phyloP scores from a whole-genome alignment of 148 eudicot genomes.

The Camellia granthamiana region DNA sequence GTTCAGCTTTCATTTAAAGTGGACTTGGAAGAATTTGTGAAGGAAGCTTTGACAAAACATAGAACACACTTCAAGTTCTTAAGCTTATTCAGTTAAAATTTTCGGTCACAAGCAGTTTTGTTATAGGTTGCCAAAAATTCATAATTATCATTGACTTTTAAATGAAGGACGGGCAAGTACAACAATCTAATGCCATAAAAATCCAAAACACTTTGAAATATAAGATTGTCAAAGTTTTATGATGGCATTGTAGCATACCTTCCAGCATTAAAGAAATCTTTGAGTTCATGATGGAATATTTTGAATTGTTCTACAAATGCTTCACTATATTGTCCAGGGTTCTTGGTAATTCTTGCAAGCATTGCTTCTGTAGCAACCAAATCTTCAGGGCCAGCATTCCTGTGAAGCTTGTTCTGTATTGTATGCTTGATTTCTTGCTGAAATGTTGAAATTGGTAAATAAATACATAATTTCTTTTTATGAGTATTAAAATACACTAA shows the following conservation, averaged over 20 bases:
- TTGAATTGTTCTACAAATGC: slow-evolving; percentile 88
- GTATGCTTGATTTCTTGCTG: slow-evolving; percentile 99
- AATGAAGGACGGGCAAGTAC: neutral
- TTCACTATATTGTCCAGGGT: slow-evolving; percentile 80
- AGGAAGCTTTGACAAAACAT: neutral
- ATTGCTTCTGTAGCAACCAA: slow-evolving; percentile 92
- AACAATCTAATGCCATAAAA: slow-evolving; percentile 11
- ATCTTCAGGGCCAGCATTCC: slow-evolving; percentile 99
- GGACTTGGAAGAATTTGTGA: neutral
- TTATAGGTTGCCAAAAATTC: neutral
- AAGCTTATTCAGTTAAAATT: neutral
- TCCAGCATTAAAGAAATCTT: slow-evolving; percentile 99
- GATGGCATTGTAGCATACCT: slow-evolving; percentile 43
- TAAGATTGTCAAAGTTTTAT: slow-evolving; percentile 8
- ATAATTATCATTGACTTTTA: neutral
- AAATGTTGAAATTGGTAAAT: slow-evolving; percentile 7
- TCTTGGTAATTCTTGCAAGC: slow-evolving; percentile 81
- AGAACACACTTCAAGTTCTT: neutral
- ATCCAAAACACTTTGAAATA: neutral
- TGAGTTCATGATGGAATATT: slow-evolving; percentile 83
- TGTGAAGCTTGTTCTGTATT: slow-evolving; percentile 98
- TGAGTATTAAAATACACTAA: neutral
- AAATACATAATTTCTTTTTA: neutral
- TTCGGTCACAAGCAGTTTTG: neutral
- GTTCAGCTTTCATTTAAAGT: neutral